Percentiles rank a stretch among this genome's conserved stretches.
These are phyloP conservation scores for carrot (Daucus carota) DNA, from an alignment of 129 eudicot species.

Conservation along the genomic window DNA sequence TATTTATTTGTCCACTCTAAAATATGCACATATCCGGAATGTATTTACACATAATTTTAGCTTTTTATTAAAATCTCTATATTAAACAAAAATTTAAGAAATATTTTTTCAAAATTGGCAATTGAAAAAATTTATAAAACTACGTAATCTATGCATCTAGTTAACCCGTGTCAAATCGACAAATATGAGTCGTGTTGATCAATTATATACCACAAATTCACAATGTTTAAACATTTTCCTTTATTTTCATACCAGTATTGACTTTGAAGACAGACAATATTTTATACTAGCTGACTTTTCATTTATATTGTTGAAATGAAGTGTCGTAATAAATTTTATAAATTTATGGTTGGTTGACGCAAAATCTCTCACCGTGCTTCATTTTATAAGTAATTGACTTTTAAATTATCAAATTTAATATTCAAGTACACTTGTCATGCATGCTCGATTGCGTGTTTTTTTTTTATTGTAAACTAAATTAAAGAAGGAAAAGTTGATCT, in stretches of 20 bases:
- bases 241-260: neutral
- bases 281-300: constrained; percentile 7
- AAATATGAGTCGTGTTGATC: neutral
- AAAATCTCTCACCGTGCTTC: neutral
- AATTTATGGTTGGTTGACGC: neutral
- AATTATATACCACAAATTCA: neutral
- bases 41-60: too few relatives aligned
- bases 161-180: too few relatives aligned
- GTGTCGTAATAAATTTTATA: neutral
- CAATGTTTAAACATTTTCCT: neutral
- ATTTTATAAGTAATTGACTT: neutral
- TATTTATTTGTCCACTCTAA: too few relatives aligned
- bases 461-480: too few relatives aligned
- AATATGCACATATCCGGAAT: too few relatives aligned
- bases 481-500: too few relatives aligned
- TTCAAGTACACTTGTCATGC: neutral
- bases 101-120: too few relatives aligned
- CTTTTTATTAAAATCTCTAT: too few relatives aligned
- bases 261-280: neutral
- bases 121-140: too few relatives aligned
- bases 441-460: neutral
- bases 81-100: too few relatives aligned
- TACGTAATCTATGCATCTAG: too few relatives aligned
- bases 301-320: neutral
- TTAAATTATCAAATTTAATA: neutral